Base-by-base conservation (phyloP, 805 yeast species). In the Hanseniaspora hatyaiensis region DNA sequence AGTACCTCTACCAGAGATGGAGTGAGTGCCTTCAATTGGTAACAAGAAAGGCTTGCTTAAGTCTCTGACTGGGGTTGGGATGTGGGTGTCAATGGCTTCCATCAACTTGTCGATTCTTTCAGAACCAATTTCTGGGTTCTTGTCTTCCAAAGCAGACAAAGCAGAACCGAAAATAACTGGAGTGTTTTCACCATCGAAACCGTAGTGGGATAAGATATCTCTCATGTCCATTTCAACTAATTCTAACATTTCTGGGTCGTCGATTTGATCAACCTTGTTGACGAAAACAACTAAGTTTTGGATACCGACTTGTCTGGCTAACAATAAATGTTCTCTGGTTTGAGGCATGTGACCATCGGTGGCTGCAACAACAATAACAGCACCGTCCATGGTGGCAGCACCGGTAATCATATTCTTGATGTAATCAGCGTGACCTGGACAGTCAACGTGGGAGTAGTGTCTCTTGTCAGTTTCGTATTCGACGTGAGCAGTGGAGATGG, bases 221-320 rank as follows among this genome's bases (percentile, higher is more conserved):
- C 98, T 83, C 98, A 92, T 92, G 75, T 92, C 98, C 98, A 92
- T 92, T 74, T 92, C 98, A 56, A 92, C 98, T 60, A 92, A 80
- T 75, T 92, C 98, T 67, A 92, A 77, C 96, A 89, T 92, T 75
- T 92, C 98, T 55, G 95, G 94, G 67, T 92, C 98, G 64, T 92
- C 96, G 64, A 92, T 78, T 59, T 95, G 83, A 68, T 92, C 98
- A 59, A 92, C 92, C 75, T 92, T 92, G 83, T 92, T 92, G 52
- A 92, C 97, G 60, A 84, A 92, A 46, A 92, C 98, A 67, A 92
- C 96, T 64, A 92, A 77, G 71, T 87, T 78, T 72, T 89, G 94
- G 57, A 92, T 95, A 77, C 98, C 98, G 65, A 92, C 97, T 74
- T 92, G 98, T 75, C 97, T 86, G 55, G 98, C 98, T 63, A 92